Conservation (phyloP, 2,329 filamentous ascomycete species). For the Sporothrix protearum region DNA sequence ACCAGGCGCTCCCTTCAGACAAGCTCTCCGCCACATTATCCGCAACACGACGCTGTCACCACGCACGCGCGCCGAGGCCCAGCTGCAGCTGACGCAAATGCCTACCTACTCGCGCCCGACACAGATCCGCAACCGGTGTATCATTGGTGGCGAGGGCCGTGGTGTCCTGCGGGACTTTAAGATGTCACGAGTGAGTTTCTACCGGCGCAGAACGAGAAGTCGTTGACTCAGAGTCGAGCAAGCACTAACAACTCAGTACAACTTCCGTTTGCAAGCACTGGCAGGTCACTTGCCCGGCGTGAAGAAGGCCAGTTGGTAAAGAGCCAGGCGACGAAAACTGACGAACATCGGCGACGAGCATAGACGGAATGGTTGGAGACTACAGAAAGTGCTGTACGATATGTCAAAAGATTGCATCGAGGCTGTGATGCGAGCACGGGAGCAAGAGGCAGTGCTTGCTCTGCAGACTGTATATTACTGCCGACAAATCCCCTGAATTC, state of each 20-base stretch:
- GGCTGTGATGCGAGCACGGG: background rate
- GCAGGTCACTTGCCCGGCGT: conserved; percentile 85
- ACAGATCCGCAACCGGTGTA: conserved; percentile 91
- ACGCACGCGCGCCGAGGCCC: conserved; percentile 81
- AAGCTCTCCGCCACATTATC: conserved; percentile 89
- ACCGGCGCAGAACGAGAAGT: background rate
- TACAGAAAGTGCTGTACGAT: conserved; percentile 12
- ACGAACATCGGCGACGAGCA: background rate
- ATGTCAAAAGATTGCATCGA: background rate
- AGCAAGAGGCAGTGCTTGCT: background rate
- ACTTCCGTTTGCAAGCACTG: conserved; percentile 87
- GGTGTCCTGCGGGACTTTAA: conserved; percentile 93
- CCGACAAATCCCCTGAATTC: background rate
- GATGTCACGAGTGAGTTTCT: conserved; percentile 66
- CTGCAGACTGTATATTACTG: conserved; percentile 7
- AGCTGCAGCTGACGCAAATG: conserved; percentile 91
- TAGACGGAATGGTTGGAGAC: background rate
- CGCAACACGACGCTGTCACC: conserved; percentile 84
- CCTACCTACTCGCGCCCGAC: conserved; percentile 91
- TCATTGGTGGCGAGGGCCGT: conserved; percentile 82
- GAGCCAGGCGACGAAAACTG: background rate
- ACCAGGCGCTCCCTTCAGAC: conserved; percentile 51
- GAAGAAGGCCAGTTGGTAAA: conserved; percentile 93
- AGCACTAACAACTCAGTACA: conserved; percentile 60
- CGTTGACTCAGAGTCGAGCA: background rate